phyloP scores from a whole-genome alignment of 2,329 filamentous ascomycete species.

The Epichloe typhina region DNA sequence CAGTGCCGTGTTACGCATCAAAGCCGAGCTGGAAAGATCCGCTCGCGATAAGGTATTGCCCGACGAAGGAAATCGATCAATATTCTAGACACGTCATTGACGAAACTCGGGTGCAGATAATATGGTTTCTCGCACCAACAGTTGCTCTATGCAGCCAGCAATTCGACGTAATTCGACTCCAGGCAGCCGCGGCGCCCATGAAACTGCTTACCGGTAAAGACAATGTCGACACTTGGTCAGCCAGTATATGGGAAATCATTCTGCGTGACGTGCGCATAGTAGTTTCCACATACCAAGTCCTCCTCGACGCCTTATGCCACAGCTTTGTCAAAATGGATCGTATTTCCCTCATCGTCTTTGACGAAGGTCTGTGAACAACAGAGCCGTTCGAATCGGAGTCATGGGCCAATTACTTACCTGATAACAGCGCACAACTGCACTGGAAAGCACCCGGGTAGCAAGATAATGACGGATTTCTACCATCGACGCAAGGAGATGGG shows the following conservation, averaged over 20 bases:
- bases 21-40: slow-evolving; percentile 45
- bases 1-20: slow-evolving; percentile 56
- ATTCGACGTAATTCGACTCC: slow-evolving; percentile 40
- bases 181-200: slow-evolving; percentile 46
- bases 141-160: slow-evolving; percentile 57
- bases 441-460: slow-evolving; percentile 48
- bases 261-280: slow-evolving; percentile 56
- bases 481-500: slow-evolving; percentile 30
- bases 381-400: not conserved
- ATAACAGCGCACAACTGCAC: slow-evolving; percentile 59
- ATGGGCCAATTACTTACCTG: not conserved
- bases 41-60: slow-evolving; percentile 36
- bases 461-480: slow-evolving; percentile 64
- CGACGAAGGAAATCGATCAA: not conserved
- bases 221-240: slow-evolving; percentile 60
- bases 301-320: slow-evolving; percentile 61
- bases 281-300: slow-evolving; percentile 63
- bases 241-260: slow-evolving; percentile 52
- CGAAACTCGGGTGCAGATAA: slow-evolving; percentile 21
- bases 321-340: slow-evolving; percentile 54
- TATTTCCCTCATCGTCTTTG: slow-evolving; percentile 62
- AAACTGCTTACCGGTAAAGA: slow-evolving; percentile 55
- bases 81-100: not conserved
- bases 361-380: slow-evolving; percentile 50
- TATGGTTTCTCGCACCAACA: slow-evolving; percentile 66